Evolutionary conservation across 495 filamentous ascomycete genomes (phyloP).

Genomic region (Penicillium diatomitis): DNA sequence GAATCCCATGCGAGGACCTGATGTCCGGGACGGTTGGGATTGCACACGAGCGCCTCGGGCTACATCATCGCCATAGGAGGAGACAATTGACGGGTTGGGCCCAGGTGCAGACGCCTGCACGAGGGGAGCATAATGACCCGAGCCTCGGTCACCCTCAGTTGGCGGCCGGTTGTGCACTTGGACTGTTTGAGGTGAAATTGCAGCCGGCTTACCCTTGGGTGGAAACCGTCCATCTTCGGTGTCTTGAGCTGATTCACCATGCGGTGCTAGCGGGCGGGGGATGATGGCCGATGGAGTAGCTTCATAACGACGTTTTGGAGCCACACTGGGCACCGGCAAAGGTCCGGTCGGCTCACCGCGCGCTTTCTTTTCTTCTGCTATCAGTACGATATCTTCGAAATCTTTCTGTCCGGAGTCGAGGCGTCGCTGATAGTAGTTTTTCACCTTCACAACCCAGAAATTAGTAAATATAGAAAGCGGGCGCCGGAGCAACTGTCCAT

Average conservation of each 20-base stretch:
- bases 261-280: slow-evolving; percentile 52
- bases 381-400: slow-evolving; percentile 56
- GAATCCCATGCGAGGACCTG: slow-evolving; percentile 35
- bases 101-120: slow-evolving; percentile 36
- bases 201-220: slow-evolving; percentile 33
- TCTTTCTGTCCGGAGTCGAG: slow-evolving; percentile 61
- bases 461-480: too few relatives aligned
- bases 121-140: slow-evolving; percentile 32
- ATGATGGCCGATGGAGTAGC: slow-evolving; percentile 46
- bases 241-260: slow-evolving; percentile 41
- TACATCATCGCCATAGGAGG: slow-evolving; percentile 24
- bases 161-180: slow-evolving; percentile 21
- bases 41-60: slow-evolving; percentile 24
- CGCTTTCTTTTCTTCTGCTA: slow-evolving; percentile 60
- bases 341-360: slow-evolving; percentile 63
- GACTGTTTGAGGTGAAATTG: slow-evolving; percentile 25
- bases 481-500: too few relatives aligned
- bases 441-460: slow-evolving; percentile 49
- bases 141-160: slow-evolving; percentile 29
- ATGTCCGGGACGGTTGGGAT: slow-evolving; percentile 17
- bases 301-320: slow-evolving; percentile 51
- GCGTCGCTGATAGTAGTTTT: slow-evolving; percentile 80
- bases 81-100: slow-evolving; percentile 14
- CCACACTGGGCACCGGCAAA: slow-evolving; percentile 51
- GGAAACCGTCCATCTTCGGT: slow-evolving; percentile 42